Evolutionary conservation across 306 rosid species (phyloP), one percentile per base, ranked within the genome.

Genomic region (Boehmeria nivea): DNA sequence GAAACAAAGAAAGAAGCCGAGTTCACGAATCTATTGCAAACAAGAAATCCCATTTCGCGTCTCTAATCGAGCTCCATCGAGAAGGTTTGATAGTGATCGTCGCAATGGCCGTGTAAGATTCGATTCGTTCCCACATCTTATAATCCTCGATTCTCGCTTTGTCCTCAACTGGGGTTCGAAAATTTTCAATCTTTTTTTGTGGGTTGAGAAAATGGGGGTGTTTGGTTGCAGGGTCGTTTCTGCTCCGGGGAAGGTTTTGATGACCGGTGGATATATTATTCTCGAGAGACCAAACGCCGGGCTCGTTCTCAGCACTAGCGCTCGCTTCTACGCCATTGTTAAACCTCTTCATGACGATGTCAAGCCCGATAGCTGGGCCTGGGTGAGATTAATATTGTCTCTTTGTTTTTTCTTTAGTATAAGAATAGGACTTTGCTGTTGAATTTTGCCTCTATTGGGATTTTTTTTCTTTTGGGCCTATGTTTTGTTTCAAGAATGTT

Each of bases 361-460:
- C 69, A 77, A 50, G 66, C 74, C 95, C 11, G 78, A 80, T 59
- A 54, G 65, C 64, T 84, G 93, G 89, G 76, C 89, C 0, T 91
- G 89, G 99, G 98, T 90, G 19, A 15, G 73, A 72, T 36, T 0
- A 47, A 60, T 57, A 23, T 15, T 34, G 12, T 26, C 39, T 24
- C 38, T 58, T 17, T 45, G 13, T n/a, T n/a, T n/a, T n/a, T n/a
- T n/a, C n/a, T n/a, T n/a, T n/a, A n/a, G n/a, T n/a, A n/a, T n/a
- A n/a, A n/a, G n/a, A n/a, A n/a, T n/a, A n/a, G n/a, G n/a, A n/a
- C n/a, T n/a, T 40, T 47, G 36, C 17, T n/a, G n/a, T n/a, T n/a
- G n/a, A n/a, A 7, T 58, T 14, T 5, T 4, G n/a, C 5, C n/a
- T 12, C 19, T 2, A 23, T 6, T 2, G 23, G 14, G 25, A 15